Base-by-base conservation (phyloP, 192 early-diverging fungal species). In the Coemansia interrupta region DNA sequence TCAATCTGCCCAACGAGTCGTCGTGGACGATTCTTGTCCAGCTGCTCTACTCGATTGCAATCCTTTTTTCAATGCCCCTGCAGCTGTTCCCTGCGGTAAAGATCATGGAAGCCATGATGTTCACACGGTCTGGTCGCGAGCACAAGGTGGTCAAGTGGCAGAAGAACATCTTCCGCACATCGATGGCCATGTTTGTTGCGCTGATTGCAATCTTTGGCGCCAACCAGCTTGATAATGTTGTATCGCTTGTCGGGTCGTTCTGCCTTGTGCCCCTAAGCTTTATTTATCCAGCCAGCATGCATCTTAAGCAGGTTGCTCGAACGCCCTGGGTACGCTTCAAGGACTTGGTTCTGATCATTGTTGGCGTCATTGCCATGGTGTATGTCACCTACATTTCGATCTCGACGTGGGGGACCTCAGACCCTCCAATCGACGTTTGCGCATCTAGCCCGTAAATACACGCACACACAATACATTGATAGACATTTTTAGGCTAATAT, bases 41-140 rank as follows among this genome's bases (percentile, higher is more conserved):
- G 68, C 78, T 84, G 20, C 66, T 97, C 20, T 97, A 98, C 63
- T 90, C 90, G 7, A 66, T 96, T 44, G 94, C 96, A 19, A 98
- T 98, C 52, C 81, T 93, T 70, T 82, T 96, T n/a, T 95, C 93
- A 2, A 93, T 96, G 66, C 96, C 96, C 2, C 70, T 98, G 30
- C 90, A 91, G 39, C 80, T 95, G 38, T 98, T 97, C 70, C 94
- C 96, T 0, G 90, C 92, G 3, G 91, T 96, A 63, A 87, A 89
- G 66, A 98, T 98, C 68, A 86, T 89, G 67, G 94, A 98, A 61
- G 87, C 84, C 48, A 91, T 84, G 42, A 60, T 95, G 47, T 96
- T 95, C 64, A 74, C 82, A 5, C 80, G 86, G 66, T 90, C 88
- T 32, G 95, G 95, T 41, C 93, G 95, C 56, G 71, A 81, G 55